Evolutionary conservation across 106 monocot species (phyloP).

Genomic region (Acorus gramineus): DNA sequence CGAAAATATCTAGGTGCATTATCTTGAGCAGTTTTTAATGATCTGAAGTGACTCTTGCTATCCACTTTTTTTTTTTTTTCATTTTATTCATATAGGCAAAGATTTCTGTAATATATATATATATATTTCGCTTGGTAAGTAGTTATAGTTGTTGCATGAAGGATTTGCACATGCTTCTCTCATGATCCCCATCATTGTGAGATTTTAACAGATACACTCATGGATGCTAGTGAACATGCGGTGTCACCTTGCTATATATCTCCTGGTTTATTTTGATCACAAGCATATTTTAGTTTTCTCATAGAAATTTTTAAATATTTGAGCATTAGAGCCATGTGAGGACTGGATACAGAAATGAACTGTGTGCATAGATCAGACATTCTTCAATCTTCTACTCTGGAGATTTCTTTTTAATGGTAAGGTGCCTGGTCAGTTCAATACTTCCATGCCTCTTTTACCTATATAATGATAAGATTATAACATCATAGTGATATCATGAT

Average conservation of each 20-base stretch:
- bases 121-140: too few relatives aligned
- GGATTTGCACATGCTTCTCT: too few relatives aligned
- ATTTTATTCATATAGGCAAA: too few relatives aligned
- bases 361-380: conserved; percentile 92
- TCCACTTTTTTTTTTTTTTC: too few relatives aligned
- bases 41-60: too few relatives aligned
- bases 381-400: conserved; percentile 55
- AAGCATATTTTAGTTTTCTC: not conserved
- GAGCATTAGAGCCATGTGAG: conserved; percentile 83
- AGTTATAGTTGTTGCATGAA: too few relatives aligned
- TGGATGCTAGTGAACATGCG: not conserved
- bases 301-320: conserved; percentile 2
- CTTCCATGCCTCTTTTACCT: not conserved
- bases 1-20: too few relatives aligned
- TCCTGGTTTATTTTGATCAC: not conserved
- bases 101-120: too few relatives aligned
- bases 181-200: too few relatives aligned
- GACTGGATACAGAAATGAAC: conserved; percentile 47
- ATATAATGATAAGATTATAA: not conserved
- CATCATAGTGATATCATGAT: too few relatives aligned
- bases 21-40: too few relatives aligned
- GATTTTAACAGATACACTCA: not conserved
- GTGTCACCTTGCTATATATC: not conserved
- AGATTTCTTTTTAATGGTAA: conserved; percentile 70
- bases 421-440: conserved; percentile 19